Base-by-base conservation (phyloP, 2,329 filamentous ascomycete genomes). In the Rhytidhysteron rufulum region DNA sequence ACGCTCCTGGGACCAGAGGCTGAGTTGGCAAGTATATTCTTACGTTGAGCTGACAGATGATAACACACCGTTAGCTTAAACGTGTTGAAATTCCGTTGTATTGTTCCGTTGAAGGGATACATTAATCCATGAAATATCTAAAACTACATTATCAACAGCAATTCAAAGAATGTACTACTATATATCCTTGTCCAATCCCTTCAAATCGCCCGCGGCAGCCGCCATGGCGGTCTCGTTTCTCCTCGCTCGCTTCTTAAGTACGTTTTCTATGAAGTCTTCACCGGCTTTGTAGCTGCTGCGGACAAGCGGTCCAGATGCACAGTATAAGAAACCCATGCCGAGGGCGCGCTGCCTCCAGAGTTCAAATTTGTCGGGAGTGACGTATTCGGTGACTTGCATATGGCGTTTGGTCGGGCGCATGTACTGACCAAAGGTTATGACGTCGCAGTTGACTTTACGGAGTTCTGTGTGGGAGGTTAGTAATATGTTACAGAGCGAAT, bases 391-490 rank as follows among this genome's bases (percentile, higher is more conserved):
- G 22, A 98, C 93, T 66, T 95, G 85, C 80, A 98, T 91, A 66
- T 98, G 93, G 32, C 91, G 81, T 75, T 97, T 98, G 4, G 93
- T 98, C 2, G 93, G 93, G 9, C 91, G 87, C 93, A 98, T 98
- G 73, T 98, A 98, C 73, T 98, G 93, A n/a, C 93, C 93, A 54
- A 98, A 98, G 0, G 93, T 98, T 42, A 98, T 89, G 10, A 98
- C 88, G 54, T 98, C 93, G 33, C 96, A 90, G 44, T 86, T 74
- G 42, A 82, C 78, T 50, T 83, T 83, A 42, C 93, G 80, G 10
- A 98, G 77, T 63, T 94, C 87, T 80, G 43, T 11, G 5, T 40
- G 20, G 4, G 30, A 34, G 32, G 40, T 32, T 18, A 16, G n/a
- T 19, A 27, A 16, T 39, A 11, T 5, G 24, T 27, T 13, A 13